phyloP scores from a whole-genome alignment of 2,329 filamentous ascomycete genomes.

The Myotisia sp. region DNA sequence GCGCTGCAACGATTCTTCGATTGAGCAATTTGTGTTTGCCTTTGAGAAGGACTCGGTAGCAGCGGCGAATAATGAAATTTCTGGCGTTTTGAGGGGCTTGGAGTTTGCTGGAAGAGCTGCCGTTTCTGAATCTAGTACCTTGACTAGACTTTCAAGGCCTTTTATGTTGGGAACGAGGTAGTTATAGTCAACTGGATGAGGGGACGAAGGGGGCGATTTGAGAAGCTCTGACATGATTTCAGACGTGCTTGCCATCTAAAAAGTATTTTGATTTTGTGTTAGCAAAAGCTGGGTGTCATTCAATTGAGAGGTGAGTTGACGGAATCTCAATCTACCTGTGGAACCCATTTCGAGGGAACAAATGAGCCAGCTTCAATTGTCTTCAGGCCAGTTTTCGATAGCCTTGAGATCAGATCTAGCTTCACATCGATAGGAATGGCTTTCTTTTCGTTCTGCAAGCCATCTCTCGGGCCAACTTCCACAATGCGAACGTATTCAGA shows the following conservation, averaged over 20 bases:
- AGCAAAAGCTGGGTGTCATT: too few relatives aligned
- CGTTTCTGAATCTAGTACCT: constrained; percentile 34
- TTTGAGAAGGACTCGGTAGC: constrained; percentile 52
- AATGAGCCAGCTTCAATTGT: constrained; percentile 41
- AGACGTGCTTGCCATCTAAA: constrained; percentile 50
- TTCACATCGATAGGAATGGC: constrained; percentile 36
- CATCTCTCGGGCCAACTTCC: constrained; percentile 41
- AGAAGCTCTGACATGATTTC: constrained; percentile 45
- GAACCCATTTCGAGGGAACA: constrained; percentile 41
- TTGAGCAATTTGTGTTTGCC: constrained; percentile 52
- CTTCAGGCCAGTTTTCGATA: constrained; percentile 35
- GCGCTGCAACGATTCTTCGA: constrained; percentile 46
- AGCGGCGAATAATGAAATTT: constrained; percentile 51
- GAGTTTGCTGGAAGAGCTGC: constrained; percentile 17
- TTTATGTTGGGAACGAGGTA: constrained; percentile 51
- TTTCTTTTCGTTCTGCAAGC: constrained; percentile 40
- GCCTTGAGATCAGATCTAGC: constrained; percentile 34
- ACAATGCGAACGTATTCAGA: constrained; percentile 39
- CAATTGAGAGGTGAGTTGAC: too few relatives aligned
- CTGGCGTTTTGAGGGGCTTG: constrained; percentile 28
- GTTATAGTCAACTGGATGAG: constrained; percentile 46
- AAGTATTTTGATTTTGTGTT: too few relatives aligned
- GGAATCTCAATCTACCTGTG: constrained; percentile 35
- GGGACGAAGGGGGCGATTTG: constrained; percentile 35
- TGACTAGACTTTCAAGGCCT: constrained; percentile 46